Evolutionary conservation across 2,329 filamentous ascomycete genomes (phyloP).

Genomic region (Sporothrix pseudoabietina): DNA sequence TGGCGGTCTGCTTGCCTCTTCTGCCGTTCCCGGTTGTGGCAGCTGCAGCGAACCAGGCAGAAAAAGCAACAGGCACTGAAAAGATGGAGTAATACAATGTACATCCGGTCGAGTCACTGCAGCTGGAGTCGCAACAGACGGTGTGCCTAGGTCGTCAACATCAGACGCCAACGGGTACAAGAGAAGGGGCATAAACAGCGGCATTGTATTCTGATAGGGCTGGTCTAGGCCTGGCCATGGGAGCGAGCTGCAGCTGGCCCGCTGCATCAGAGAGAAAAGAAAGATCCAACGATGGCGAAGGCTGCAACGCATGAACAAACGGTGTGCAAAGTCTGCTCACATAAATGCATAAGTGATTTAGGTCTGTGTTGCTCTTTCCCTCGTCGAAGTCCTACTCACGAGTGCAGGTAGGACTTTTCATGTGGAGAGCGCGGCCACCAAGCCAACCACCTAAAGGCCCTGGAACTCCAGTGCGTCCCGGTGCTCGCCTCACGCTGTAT

Average conservation of each 20-base stretch:
- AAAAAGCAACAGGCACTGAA: not conserved
- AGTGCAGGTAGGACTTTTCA: slow-evolving; percentile 32
- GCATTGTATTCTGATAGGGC: not conserved
- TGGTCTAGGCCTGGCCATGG: slow-evolving; percentile 15
- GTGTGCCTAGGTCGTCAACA: slow-evolving; percentile 11
- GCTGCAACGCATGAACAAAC: slow-evolving; percentile 6
- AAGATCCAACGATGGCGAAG: not conserved
- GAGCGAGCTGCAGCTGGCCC: not conserved
- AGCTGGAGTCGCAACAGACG: not conserved
- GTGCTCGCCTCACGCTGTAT: not conserved
- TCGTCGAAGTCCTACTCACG: slow-evolving; percentile 23
- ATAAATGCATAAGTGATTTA: not conserved
- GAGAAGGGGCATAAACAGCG: not conserved
- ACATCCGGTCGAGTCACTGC: slow-evolving; percentile 11
- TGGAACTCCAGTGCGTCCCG: not conserved
- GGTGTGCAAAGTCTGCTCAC: slow-evolving; percentile 13
- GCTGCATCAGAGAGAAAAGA: not conserved
- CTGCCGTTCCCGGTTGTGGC: not conserved
- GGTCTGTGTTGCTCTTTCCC: not conserved
- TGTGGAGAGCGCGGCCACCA: slow-evolving; percentile 16
- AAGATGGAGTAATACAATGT: not conserved
- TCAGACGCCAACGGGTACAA: slow-evolving; percentile 3
- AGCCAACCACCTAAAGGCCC: not conserved
- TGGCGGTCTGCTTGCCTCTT: slow-evolving; percentile 7
- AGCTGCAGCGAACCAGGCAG: not conserved